These are phyloP conservation scores for Clausena lansium DNA, from an alignment of 345 rosid genomes.

Conservation along the genomic window DNA sequence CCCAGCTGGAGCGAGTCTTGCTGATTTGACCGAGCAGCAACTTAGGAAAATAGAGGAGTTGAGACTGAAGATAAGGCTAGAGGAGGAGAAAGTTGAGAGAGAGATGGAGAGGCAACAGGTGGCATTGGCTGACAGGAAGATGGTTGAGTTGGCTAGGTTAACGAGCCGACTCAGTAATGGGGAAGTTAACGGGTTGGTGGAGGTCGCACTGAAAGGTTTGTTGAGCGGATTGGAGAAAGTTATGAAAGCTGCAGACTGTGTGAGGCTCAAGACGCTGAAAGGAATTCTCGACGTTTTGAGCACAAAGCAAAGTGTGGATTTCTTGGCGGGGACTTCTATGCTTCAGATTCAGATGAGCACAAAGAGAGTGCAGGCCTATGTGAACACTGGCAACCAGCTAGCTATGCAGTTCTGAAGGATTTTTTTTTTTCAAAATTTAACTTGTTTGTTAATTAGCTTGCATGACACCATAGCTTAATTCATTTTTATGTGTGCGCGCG, in stretches of 20 bases:
- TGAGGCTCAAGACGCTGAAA: constrained; percentile 69
- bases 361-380: background rate
- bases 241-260: constrained; percentile 81
- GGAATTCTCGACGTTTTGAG: constrained; percentile 64
- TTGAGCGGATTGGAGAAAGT: constrained; percentile 54
- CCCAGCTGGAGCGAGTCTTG: constrained; percentile 13
- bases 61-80: constrained; percentile 50
- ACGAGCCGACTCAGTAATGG: constrained; percentile 23
- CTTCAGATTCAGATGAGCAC: constrained; percentile 56
- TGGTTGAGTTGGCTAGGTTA: constrained; percentile 60
- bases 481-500: too few relatives aligned
- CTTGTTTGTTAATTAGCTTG: too few relatives aligned
- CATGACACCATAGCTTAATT: too few relatives aligned
- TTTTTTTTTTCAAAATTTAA: background rate
- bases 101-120: constrained; percentile 90
- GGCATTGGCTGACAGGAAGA: constrained; percentile 56
- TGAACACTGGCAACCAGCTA: too few relatives aligned
- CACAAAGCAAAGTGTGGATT: constrained; percentile 59
- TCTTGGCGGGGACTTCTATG: constrained; percentile 49
- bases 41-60: constrained; percentile 47
- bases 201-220: constrained; percentile 46
- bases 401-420: too few relatives aligned
- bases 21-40: constrained; percentile 50
- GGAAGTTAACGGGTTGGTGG: constrained; percentile 34
- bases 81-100: constrained; percentile 73